phyloP scores from a whole-genome alignment of 257 asterid genomes.

The Petunia axillaris region DNA sequence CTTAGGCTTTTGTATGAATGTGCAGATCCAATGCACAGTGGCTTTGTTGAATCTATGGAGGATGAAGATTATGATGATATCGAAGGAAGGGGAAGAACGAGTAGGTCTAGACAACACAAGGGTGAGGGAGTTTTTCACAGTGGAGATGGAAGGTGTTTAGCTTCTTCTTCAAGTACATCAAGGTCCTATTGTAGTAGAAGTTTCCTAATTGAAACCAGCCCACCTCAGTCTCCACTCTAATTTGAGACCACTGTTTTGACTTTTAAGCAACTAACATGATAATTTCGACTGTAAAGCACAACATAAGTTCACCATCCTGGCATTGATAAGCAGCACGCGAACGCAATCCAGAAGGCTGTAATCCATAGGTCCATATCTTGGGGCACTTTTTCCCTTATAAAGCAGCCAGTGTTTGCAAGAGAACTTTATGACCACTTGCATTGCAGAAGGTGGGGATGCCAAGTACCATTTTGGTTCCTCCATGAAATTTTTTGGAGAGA shows the following conservation, averaged over 20 bases:
- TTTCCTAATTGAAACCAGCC: constrained; percentile 68
- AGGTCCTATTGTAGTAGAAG: constrained; percentile 83
- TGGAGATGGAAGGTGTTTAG: constrained; percentile 69
- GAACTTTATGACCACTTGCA: background rate
- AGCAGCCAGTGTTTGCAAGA: background rate
- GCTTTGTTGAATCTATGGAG: constrained; percentile 73
- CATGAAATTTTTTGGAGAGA: background rate
- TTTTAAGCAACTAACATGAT: background rate
- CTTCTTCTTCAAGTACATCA: constrained; percentile 93
- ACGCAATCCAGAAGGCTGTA: background rate
- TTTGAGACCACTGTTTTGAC: constrained; percentile 32
- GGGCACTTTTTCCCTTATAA: background rate
- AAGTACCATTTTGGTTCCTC: background rate
- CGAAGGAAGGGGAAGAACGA: constrained; percentile 57
- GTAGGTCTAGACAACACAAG: constrained; percentile 51
- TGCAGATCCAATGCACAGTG: constrained; percentile 68
- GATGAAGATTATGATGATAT: constrained; percentile 56
- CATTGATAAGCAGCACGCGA: constrained; percentile 2
- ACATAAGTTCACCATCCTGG: constrained; percentile 17
- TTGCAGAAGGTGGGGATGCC: background rate
- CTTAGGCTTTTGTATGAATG: constrained; percentile 82
- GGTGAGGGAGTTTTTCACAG: constrained; percentile 45
- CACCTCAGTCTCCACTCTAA: constrained; percentile 71
- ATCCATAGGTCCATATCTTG: constrained; percentile 10
- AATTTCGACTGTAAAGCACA: background rate